Evolutionary conservation across 768 basidiomycete species (phyloP).

Genomic region (Suillus brevipes): DNA sequence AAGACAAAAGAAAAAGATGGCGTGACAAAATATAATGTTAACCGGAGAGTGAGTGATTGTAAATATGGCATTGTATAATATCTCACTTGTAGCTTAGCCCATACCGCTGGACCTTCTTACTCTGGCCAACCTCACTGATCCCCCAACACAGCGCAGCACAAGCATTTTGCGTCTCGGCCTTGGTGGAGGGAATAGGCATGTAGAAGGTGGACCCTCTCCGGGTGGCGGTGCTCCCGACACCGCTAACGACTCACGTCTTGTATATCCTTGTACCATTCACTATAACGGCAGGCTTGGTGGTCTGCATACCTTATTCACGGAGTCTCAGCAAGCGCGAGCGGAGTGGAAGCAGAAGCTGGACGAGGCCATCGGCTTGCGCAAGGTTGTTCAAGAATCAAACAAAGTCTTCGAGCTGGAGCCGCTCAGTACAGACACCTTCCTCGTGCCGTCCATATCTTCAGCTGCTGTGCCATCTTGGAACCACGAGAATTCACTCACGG

Average conservation of each 20-base stretch:
- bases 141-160: constrained; percentile 70
- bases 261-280: constrained; percentile 86
- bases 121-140: constrained; percentile 80
- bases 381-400: constrained; percentile 88
- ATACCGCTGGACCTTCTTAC: constrained; percentile 91
- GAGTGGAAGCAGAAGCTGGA: constrained; percentile 93
- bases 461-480: constrained; percentile 53
- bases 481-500: constrained; percentile 70
- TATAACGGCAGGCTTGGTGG: constrained; percentile 90
- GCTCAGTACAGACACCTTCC: constrained; percentile 85
- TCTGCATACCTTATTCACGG: constrained; percentile 84
- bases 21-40: constrained; percentile 73
- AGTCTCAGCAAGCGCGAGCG: constrained; percentile 65
- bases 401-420: constrained; percentile 94
- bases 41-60: constrained; percentile 60
- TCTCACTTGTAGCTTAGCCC: constrained; percentile 51
- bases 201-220: constrained; percentile 25
- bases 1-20: constrained; percentile 82
- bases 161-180: constrained; percentile 68
- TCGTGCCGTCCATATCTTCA: constrained; percentile 64
- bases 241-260: constrained; percentile 65
- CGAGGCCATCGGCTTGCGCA: constrained; percentile 82
- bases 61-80: background rate
- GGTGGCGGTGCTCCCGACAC: constrained; percentile 38
- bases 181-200: constrained; percentile 42